Evolutionary conservation across 2,329 filamentous ascomycete species (phyloP), one percentile per base, ranked within the genome.

Genomic region (Aspergillus sp.): DNA sequence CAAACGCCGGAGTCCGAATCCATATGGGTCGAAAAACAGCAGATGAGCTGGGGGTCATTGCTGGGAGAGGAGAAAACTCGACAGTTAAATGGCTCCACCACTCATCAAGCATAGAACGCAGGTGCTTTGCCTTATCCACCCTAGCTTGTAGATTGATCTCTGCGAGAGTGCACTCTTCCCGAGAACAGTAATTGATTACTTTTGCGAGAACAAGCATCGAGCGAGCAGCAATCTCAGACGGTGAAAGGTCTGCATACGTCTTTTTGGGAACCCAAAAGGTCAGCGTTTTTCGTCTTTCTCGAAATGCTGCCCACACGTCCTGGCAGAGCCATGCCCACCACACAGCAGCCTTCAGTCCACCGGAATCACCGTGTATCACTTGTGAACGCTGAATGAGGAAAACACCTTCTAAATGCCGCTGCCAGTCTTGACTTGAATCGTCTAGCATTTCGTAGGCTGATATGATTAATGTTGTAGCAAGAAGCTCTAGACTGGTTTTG

Each of bases 241-340:
- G 74, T n/a, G 73, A 77, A 39, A 87, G 75, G 3, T 78, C 74
- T 4, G 74, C 66, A 40, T 82, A 78, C 0, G 76, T 72, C 56
- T 79, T 81, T 7, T 76, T 80, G 0, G 84, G 84, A 44, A 75
- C 77, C 83, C 84, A 87, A 49, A 86, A 85, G 35, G 79, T 86
- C 60, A 86, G 79, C 2, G 80, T 80, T 7, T 80, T 76, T 4
- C 86, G 74, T 21, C 78, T 77, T 65, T 87, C 84, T 0, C 84
- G 78, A 61, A 87, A 86, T 0, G 85, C 85, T 2, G 84, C 85
- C 85, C 85, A 88, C 0, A 85, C 78, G 65, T 88, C 86, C 65
- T 88, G 86, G n/a, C 84, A 76, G 3, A 88, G 72, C 86, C 85
- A 88, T 0, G 82, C 80, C 85, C 86, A 88, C 86, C 85, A 88